Conservation (phyloP, 768 basidiomycete genomes). For the Auriscalpium vulgare region DNA sequence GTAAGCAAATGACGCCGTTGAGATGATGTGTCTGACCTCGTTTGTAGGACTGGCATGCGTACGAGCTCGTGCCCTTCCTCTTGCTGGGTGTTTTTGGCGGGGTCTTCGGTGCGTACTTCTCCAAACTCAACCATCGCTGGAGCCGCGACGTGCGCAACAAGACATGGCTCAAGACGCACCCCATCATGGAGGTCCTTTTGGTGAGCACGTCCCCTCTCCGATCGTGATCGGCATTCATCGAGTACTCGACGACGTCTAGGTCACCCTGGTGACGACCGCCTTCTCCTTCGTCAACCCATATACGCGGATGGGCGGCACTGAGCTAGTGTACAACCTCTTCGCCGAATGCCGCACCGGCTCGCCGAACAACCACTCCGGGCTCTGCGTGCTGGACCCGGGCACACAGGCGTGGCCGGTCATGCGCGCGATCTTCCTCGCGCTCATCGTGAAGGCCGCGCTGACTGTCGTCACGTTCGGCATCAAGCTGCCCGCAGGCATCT, state of each 20-base stretch:
- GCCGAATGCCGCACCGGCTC: constrained; percentile 69
- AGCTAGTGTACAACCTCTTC: constrained; percentile 88
- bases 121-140: constrained; percentile 87
- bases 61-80: constrained; percentile 80
- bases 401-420: constrained; percentile 55
- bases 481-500: constrained; percentile 88
- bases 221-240: not conserved
- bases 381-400: constrained; percentile 65
- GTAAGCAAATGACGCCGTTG: constrained; percentile 25
- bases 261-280: constrained; percentile 68
- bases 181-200: constrained; percentile 74
- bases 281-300: constrained; percentile 85
- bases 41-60: constrained; percentile 87
- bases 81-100: constrained; percentile 89
- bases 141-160: constrained; percentile 71
- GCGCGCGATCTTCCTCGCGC: constrained; percentile 58
- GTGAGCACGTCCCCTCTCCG: constrained; percentile 33
- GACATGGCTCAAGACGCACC: constrained; percentile 75
- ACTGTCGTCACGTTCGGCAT: constrained; percentile 92
- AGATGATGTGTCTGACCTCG: not conserved
- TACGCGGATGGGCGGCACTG: constrained; percentile 90
- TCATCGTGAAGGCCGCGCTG: constrained; percentile 73
- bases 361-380: constrained; percentile 45
- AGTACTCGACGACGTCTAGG: constrained; percentile 32
- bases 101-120: constrained; percentile 89